Conservation (phyloP, 1,284 basidiomycete genomes). For the Ganoderma lingzhi region DNA sequence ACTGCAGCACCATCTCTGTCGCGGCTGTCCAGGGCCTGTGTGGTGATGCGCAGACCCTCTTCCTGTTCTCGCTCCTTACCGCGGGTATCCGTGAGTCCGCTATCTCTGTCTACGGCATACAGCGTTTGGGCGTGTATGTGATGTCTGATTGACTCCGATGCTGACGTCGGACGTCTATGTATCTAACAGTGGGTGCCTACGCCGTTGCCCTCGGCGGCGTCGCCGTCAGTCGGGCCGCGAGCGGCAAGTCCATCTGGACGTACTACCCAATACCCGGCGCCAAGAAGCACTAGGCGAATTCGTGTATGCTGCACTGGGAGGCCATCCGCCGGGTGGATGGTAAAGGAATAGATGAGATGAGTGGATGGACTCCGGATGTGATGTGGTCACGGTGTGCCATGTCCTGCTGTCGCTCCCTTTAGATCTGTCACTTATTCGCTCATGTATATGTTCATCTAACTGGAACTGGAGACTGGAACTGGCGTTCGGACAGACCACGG, state of each 20-base stretch:
- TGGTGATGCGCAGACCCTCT: constrained; percentile 12
- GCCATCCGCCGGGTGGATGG: not conserved
- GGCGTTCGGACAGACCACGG: constrained; percentile 2
- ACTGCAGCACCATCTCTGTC: constrained; percentile 4
- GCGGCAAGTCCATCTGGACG: constrained; percentile 23
- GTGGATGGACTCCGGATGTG: not conserved
- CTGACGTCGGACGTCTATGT: not conserved
- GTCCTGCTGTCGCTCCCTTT: constrained; percentile 1
- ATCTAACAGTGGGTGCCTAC: constrained; percentile 13
- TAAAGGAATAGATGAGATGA: not conserved
- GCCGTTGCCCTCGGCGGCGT: constrained; percentile 7
- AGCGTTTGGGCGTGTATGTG: not conserved
- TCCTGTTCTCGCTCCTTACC: constrained; percentile 13
- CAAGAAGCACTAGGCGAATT: constrained; percentile 11
- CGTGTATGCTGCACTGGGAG: not conserved
- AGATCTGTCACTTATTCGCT: constrained; percentile 7
- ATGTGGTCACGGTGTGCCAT: constrained; percentile 2
- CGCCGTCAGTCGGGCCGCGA: constrained; percentile 3
- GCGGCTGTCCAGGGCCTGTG: constrained; percentile 12
- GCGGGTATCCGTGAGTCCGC: constrained; percentile 16
- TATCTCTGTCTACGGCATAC: not conserved
- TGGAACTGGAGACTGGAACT: constrained; percentile 4
- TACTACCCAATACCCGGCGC: constrained; percentile 8
- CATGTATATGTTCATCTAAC: constrained; percentile 5
- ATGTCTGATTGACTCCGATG: not conserved